Conservation (phyloP, 257 asterid species). For the Forsythia suspensa region DNA sequence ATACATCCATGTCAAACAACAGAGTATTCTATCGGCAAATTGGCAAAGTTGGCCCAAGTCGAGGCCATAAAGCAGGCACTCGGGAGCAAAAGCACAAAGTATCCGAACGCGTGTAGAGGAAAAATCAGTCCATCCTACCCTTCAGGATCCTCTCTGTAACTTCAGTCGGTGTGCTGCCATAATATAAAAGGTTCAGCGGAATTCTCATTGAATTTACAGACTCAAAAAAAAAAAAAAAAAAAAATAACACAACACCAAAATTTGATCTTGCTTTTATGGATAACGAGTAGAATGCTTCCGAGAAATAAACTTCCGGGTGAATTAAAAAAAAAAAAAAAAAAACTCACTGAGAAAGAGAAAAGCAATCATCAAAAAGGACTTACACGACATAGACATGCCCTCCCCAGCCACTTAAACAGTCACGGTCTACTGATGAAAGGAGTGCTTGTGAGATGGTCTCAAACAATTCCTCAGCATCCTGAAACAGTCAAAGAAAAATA, state of each 20-base stretch:
- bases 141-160: slow-evolving; percentile 76
- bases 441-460: slow-evolving; percentile 97
- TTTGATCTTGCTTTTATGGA: not conserved
- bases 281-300: not conserved
- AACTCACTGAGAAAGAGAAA: not conserved
- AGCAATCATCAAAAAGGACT: slow-evolving; percentile 24
- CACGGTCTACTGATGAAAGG: slow-evolving; percentile 85
- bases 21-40: not conserved
- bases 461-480: slow-evolving; percentile 90
- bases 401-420: slow-evolving; percentile 99
- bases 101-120: not conserved
- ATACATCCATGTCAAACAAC: not conserved
- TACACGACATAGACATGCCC: slow-evolving; percentile 95
- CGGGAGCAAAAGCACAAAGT: not conserved
- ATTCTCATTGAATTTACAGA: not conserved
- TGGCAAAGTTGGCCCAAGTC: not conserved
- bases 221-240: not conserved
- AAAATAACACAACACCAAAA: not conserved
- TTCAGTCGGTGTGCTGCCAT: slow-evolving; percentile 87
- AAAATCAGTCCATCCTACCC: slow-evolving; percentile 2
- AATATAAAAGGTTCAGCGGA: slow-evolving; percentile 3
- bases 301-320: not conserved
- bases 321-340: too few species aligned
- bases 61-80: not conserved
- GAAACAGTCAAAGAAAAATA: slow-evolving; percentile 9